Percentiles rank a stretch among this genome's conserved stretches.
Conservation (phyloP, 2,329 filamentous ascomycete genomes). For the Amauroascus verrucosus region DNA sequence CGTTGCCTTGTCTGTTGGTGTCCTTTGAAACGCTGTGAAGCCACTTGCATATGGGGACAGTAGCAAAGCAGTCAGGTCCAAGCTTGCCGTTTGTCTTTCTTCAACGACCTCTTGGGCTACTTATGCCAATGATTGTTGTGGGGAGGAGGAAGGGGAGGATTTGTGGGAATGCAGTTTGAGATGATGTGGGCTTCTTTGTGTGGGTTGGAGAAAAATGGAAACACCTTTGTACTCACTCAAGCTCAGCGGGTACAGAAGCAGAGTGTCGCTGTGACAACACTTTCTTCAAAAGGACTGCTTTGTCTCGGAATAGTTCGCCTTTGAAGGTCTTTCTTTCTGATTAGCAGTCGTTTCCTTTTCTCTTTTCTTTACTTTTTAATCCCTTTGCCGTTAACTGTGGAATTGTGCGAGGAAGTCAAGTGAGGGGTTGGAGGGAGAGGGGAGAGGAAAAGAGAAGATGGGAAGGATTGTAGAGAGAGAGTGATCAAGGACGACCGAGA, state of each 20-base stretch:
- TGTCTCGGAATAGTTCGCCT: not conserved
- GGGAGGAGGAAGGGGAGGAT: not conserved
- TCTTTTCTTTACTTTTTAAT: not conserved
- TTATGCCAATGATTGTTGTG: not conserved
- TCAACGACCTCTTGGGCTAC: not conserved
- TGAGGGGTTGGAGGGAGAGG: not conserved
- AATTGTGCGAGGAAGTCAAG: not conserved
- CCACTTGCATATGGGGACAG: not conserved
- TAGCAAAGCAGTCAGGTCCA: not conserved
- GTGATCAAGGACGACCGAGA: not conserved
- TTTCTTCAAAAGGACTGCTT: not conserved
- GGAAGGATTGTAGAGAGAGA: not conserved
- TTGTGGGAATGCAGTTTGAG: not conserved
- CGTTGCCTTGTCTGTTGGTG: not conserved
- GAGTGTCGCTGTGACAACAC: not conserved
- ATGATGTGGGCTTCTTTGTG: not conserved
- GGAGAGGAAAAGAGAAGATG: not conserved
- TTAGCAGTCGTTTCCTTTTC: not conserved
- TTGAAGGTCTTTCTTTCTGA: not conserved
- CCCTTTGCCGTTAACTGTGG: not conserved
- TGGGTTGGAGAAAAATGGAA: not conserved
- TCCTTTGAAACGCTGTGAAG: not conserved
- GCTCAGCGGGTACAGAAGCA: conserved; percentile 7
- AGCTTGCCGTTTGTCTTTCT: not conserved
- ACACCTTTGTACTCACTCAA: conserved; percentile 10